These are phyloP conservation scores for Diaporthe eres DNA, from an alignment of 2,329 filamentous ascomycete species.

Conservation along the genomic window DNA sequence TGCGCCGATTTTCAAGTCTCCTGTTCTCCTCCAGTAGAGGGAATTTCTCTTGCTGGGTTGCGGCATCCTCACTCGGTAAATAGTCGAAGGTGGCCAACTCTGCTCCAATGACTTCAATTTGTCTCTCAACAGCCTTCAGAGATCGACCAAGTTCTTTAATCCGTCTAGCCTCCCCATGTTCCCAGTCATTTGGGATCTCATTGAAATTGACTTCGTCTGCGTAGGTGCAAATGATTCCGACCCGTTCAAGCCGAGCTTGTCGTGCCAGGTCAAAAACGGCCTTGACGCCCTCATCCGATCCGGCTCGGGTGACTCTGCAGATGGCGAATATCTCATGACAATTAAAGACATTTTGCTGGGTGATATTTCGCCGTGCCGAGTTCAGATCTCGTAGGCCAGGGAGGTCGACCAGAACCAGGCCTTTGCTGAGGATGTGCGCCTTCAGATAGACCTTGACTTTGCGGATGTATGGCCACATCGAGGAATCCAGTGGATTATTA, in stretches of 20 bases:
- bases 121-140: neutral
- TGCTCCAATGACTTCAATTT: neutral
- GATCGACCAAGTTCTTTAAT: neutral
- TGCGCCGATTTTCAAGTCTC: neutral
- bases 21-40: neutral
- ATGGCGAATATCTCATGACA: conserved; percentile 64
- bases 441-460: conserved; percentile 61
- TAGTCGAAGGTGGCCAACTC: neutral
- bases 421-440: conserved; percentile 62
- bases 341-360: conserved; percentile 59
- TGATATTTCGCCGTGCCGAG: conserved; percentile 58
- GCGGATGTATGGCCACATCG: conserved; percentile 60
- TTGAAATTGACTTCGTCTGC: conserved; percentile 52
- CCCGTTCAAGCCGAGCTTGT: conserved; percentile 54
- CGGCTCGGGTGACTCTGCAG: conserved; percentile 57
- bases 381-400: conserved; percentile 64
- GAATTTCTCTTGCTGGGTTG: neutral
- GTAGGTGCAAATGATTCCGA: conserved; percentile 60
- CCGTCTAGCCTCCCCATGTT: neutral
- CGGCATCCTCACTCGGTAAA: neutral
- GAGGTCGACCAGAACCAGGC: conserved; percentile 64
- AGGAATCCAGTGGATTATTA: conserved; percentile 38
- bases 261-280: conserved; percentile 58
- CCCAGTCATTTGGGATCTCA: neutral
- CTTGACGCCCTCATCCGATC: conserved; percentile 57